phyloP scores from a whole-genome alignment of 2,329 filamentous ascomycete genomes.

The Alternaria solani region DNA sequence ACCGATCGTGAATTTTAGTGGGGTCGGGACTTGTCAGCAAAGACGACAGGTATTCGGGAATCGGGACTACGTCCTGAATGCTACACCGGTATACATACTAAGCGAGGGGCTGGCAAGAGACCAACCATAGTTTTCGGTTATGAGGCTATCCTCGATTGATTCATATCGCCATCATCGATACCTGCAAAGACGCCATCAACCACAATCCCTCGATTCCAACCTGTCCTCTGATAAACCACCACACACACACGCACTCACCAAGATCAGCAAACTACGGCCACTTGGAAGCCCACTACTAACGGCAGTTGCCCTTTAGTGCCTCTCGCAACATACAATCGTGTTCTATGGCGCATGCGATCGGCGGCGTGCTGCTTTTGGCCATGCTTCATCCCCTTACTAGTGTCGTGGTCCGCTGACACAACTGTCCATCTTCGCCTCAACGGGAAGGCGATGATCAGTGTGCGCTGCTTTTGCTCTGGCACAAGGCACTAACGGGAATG shows the following conservation, averaged over 20 bases:
- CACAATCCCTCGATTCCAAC: neutral
- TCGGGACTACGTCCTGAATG: neutral
- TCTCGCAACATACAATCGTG: neutral
- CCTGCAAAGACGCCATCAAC: neutral
- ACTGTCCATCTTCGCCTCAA: conserved; percentile 6
- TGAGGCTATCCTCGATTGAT: neutral
- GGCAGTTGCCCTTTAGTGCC: conserved; percentile 1
- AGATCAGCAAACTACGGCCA: conserved; percentile 4
- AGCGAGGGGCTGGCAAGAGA: neutral
- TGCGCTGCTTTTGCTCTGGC: conserved; percentile 6
- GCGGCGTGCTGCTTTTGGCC: conserved; percentile 6
- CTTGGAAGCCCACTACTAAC: neutral
- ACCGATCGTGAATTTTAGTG: conserved; percentile 1
- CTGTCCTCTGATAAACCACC: neutral
- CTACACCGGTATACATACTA: neutral
- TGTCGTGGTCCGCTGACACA: conserved; percentile 5
- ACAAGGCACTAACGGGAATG: neutral
- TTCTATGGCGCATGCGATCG: conserved; percentile 2
- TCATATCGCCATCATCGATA: conserved; percentile 1
- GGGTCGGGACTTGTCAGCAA: neutral
- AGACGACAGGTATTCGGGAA: neutral
- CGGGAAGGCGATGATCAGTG: conserved; percentile 6
- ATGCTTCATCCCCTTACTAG: neutral
- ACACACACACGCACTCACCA: conserved; percentile 1
- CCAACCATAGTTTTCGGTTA: neutral